Conservation (phyloP, 495 filamentous ascomycete species). For the Jackrogersella multiformis region DNA sequence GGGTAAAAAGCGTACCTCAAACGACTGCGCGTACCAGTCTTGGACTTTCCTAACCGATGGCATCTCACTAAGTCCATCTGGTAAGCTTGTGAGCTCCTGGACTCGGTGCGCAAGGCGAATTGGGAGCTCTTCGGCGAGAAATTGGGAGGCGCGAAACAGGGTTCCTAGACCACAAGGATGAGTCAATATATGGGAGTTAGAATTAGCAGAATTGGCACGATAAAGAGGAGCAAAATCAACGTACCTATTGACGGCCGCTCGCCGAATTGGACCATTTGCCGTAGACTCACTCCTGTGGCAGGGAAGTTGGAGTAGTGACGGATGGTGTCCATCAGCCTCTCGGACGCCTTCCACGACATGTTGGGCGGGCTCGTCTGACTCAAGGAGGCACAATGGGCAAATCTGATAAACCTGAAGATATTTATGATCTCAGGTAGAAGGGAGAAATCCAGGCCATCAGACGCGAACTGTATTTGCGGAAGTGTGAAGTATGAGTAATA, state of each 20-base stretch:
- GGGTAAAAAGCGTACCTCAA: slow-evolving; percentile 74
- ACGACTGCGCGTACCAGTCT: slow-evolving; percentile 99
- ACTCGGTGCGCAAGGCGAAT: slow-evolving; percentile 97
- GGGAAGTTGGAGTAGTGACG: slow-evolving; percentile 97
- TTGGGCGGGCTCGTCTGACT: slow-evolving; percentile 48
- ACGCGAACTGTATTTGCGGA: slow-evolving; percentile 24
- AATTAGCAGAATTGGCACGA: slow-evolving; percentile 26
- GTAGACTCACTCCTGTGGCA: slow-evolving; percentile 92
- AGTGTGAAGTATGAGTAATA: slow-evolving; percentile 43
- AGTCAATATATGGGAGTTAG: slow-evolving; percentile 39
- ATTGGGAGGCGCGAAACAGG: slow-evolving; percentile 95
- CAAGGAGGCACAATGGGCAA: slow-evolving; percentile 7
- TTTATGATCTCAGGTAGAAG: slow-evolving; percentile 23
- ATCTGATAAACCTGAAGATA: slow-evolving; percentile 18
- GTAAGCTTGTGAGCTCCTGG: slow-evolving; percentile 87
- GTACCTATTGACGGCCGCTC: slow-evolving; percentile 86
- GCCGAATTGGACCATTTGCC: slow-evolving; percentile 99
- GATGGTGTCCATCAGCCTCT: slow-evolving; percentile 97
- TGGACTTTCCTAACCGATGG: slow-evolving; percentile 93
- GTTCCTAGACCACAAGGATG: slow-evolving; percentile 69
- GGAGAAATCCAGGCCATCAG: slow-evolving; percentile 33
- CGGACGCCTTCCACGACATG: slow-evolving; percentile 90
- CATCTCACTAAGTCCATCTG: slow-evolving; percentile 99
- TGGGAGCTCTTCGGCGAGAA: slow-evolving; percentile 96
- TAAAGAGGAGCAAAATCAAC: slow-evolving; percentile 36